Conservation (phyloP, 2,329 filamentous ascomycete species). For the Aspergillus tamarii region DNA sequence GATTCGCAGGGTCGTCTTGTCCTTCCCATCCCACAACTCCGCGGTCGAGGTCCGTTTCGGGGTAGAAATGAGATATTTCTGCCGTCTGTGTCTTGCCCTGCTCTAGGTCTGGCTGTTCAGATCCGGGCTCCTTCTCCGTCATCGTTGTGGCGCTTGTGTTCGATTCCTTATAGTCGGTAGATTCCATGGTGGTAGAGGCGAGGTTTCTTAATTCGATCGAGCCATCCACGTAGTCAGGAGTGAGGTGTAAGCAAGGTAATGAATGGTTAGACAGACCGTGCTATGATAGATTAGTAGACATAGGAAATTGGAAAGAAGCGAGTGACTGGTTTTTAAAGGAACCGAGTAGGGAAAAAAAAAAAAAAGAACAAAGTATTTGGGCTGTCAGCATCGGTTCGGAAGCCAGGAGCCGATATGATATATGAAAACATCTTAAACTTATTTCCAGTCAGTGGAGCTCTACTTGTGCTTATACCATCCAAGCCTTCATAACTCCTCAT, state of each 20-base stretch:
- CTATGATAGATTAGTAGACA: neutral
- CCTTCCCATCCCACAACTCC: conserved; percentile 65
- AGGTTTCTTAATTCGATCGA: neutral
- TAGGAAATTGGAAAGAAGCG: neutral
- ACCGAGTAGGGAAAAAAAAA: neutral
- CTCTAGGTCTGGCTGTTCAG: neutral
- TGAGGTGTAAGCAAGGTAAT: neutral
- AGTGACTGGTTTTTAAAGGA: neutral
- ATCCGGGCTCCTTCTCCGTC: neutral
- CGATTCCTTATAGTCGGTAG: neutral
- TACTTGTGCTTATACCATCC: neutral
- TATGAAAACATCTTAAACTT: neutral
- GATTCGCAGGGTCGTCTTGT: conserved; percentile 61
- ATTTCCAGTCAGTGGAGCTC: neutral
- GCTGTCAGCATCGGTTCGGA: neutral
- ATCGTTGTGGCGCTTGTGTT: neutral
- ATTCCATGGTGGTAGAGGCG: neutral
- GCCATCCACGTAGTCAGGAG: neutral
- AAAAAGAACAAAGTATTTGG: neutral
- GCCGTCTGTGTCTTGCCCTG: neutral
- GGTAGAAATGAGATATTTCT: conserved; percentile 29
- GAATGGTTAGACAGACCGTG: neutral
- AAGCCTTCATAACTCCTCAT: neutral
- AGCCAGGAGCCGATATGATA: neutral
- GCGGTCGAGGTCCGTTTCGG: conserved; percentile 54